Conservation (phyloP, 306 rosid species). For the Arachis stenosperma region DNA sequence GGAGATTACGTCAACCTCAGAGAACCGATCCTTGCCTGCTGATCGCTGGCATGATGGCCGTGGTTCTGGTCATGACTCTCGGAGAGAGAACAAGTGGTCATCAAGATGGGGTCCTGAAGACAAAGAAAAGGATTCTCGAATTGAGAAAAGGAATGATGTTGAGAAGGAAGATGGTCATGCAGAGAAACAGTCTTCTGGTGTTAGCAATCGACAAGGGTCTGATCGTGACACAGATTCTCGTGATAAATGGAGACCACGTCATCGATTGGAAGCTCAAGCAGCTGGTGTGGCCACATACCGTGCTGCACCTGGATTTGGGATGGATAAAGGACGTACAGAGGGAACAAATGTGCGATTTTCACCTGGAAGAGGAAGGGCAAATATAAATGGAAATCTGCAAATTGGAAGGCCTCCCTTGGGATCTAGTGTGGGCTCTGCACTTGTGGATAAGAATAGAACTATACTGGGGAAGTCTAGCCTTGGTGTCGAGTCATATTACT, state of each 20-base stretch:
- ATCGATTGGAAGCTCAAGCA: constrained; percentile 66
- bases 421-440: constrained; percentile 44
- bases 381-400: constrained; percentile 46
- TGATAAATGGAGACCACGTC: constrained; percentile 89
- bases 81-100: constrained; percentile 81
- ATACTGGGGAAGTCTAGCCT: constrained; percentile 54
- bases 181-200: constrained; percentile 58
- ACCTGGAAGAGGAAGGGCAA: constrained; percentile 71
- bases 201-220: constrained; percentile 51
- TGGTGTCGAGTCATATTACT: constrained; percentile 47
- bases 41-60: constrained; percentile 66
- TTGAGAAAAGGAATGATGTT: constrained; percentile 57
- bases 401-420: constrained; percentile 55
- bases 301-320: constrained; percentile 82
- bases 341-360: constrained; percentile 58
- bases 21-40: constrained; percentile 54
- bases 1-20: constrained; percentile 56
- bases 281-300: constrained; percentile 64
- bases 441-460: constrained; percentile 41
- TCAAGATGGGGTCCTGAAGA: constrained; percentile 91
- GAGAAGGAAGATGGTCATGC: constrained; percentile 59
- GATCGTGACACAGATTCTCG: constrained; percentile 73
- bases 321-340: constrained; percentile 67
- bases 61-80: constrained; percentile 58
- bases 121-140: constrained; percentile 70